Evolutionary conservation across 2,329 filamentous ascomycete genomes (phyloP).

Genomic region (Erysiphe pulchra): DNA sequence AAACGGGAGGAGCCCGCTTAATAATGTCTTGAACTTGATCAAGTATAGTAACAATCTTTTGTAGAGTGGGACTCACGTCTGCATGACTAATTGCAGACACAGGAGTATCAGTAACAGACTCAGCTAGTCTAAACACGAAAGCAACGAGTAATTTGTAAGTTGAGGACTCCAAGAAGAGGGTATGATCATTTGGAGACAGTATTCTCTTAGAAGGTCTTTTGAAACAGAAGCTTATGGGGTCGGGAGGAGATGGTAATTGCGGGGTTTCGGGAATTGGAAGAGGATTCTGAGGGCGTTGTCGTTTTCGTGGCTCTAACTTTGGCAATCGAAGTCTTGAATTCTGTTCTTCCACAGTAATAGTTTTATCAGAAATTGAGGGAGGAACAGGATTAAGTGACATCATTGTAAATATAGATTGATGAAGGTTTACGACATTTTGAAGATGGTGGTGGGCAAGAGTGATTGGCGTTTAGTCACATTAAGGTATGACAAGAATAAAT

Average conservation of each 20-base stretch:
- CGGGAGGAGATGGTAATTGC: conserved; percentile 39
- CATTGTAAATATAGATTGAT: too few species aligned
- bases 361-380: too few species aligned
- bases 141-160: conserved; percentile 52
- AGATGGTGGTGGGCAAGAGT: too few species aligned
- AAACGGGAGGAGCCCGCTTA: conserved; percentile 57
- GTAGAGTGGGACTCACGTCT: conserved; percentile 31
- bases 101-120: conserved; percentile 47
- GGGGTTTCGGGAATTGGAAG: conserved; percentile 53
- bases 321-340: conserved; percentile 32
- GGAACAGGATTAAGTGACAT: too few species aligned
- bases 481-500: too few species aligned
- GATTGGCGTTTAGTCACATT: too few species aligned
- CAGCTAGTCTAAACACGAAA: conserved; percentile 70
- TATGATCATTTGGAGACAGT: conserved; percentile 54
- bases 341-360: not conserved
- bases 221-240: conserved; percentile 33
- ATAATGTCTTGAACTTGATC: conserved; percentile 44
- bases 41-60: conserved; percentile 42
- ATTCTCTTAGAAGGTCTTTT: conserved; percentile 51
- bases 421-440: too few species aligned
- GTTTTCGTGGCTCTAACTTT: conserved; percentile 38
- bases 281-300: conserved; percentile 17
- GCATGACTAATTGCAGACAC: conserved; percentile 32
- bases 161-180: conserved; percentile 52